Base-by-base conservation (phyloP, 345 rosid genomes). In the Anacardium occidentale region DNA sequence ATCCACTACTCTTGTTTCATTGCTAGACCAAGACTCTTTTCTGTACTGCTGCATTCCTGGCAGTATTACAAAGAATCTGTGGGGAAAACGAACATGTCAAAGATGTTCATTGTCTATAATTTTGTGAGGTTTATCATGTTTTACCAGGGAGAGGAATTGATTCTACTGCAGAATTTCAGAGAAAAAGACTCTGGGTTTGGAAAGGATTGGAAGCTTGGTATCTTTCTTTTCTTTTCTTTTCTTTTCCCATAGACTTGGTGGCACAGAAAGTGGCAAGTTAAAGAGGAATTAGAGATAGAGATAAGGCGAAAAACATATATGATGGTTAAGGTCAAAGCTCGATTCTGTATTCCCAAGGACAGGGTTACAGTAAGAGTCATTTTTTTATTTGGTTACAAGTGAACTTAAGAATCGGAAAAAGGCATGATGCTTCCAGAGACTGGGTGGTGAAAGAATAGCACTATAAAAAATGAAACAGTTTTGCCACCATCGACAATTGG, bases 401-500 rank as follows among this genome's bases (percentile, higher is more conserved):
- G 51, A 63, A 68, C 59, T 51, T 17, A 66, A 56, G 74, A 75
- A 74, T 69, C 73, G 64, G 10, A 47, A 59, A 65, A 68, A 65
- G 74, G 29, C 2, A 56, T 61, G 75, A 78, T 79, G 68, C 78
- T 65, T 74, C 63, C 21, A 58, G 65, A 66, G 83, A 75, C 74
- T 2, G n/a, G 40, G 40, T 34, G 40, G 66, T 45, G 56, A 72
- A 79, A 77, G 72, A 63, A 62, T 37, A 68, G 25, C 26, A 48
- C 55, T 24, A 7, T 71, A 79, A 70, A 64, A 73, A 3, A 77
- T 80, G 78, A 76, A 82, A 86, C 65, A 81, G 70, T 50, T 15
- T 11, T 45, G 76, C 77, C 86, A 84, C 69, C 54, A 78, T 11
- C 5, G 53, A 5, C 53, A 48, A 73, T 26, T 59, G 83, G 82